A percentile compares a stretch with the other conserved stretches of the same genome.
phyloP scores from a whole-genome alignment of 1,284 basidiomycete genomes.

The Chiua sp. region DNA sequence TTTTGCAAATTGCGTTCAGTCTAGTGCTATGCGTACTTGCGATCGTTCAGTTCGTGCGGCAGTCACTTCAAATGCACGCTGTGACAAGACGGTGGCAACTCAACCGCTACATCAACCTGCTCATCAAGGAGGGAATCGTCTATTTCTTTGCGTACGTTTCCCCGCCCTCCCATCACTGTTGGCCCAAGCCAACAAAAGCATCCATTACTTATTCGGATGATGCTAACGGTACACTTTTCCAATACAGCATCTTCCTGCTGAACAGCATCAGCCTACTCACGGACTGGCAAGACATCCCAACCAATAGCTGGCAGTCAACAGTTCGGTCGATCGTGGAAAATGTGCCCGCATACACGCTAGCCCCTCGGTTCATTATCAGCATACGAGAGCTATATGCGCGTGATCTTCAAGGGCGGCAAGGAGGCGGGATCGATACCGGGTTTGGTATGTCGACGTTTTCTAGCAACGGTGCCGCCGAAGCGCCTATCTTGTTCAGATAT shows the following conservation, averaged over 20 bases:
- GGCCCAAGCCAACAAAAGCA: not conserved
- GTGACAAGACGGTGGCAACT: not conserved
- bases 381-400: not conserved
- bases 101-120: conserved; percentile 1
- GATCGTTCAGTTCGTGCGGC: not conserved
- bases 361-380: not conserved
- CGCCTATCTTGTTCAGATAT: not conserved
- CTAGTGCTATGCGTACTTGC: not conserved
- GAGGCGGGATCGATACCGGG: not conserved
- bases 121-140: not conserved
- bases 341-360: not conserved
- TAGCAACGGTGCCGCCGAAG: not conserved
- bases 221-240: not conserved
- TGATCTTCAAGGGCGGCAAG: not conserved
- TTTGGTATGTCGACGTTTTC: not conserved
- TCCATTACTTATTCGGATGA: not conserved
- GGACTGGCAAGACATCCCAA: not conserved
- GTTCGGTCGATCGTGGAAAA: not conserved
- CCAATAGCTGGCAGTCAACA: not conserved
- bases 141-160: not conserved
- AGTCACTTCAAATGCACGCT: conserved; percentile 1
- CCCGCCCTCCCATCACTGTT: not conserved
- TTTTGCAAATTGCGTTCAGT: not conserved
- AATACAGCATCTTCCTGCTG: not conserved
- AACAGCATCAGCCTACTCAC: not conserved